A percentile compares a stretch with the other conserved stretches of the same genome.
Evolutionary conservation across 176 grass and related monocot genomes (phyloP).

Genomic region (Avena eriantha): DNA sequence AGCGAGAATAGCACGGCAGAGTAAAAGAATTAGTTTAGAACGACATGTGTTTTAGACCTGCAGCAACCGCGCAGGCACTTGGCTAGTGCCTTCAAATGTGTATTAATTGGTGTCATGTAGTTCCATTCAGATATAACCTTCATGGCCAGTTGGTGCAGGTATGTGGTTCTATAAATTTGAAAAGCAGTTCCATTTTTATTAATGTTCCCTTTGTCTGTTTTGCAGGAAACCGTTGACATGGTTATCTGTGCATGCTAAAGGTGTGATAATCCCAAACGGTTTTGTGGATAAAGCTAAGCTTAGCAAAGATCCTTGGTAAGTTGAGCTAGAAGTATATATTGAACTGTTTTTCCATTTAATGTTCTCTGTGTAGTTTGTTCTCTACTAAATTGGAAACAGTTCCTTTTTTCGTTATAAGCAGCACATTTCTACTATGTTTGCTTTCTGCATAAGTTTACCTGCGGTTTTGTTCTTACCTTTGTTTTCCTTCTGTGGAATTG

Average conservation of each 20-base stretch:
- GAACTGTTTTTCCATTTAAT: background rate
- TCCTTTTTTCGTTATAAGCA: background rate
- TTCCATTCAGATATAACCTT: conserved; percentile 17
- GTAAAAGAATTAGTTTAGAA: too few relatives aligned
- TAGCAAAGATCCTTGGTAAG: conserved; percentile 73
- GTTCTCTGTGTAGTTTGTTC: background rate
- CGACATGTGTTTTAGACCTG: too few relatives aligned
- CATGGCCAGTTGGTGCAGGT: background rate
- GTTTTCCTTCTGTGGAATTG: conserved; percentile 22
- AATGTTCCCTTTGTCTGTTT: conserved; percentile 23
- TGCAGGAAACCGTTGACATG: conserved; percentile 82
- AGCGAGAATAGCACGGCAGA: too few relatives aligned
- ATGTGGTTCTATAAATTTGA: conserved; percentile 11
- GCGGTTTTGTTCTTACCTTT: background rate
- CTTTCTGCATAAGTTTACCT: background rate
- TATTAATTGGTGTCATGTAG: background rate
- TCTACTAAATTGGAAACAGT: background rate
- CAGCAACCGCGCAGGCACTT: too few relatives aligned
- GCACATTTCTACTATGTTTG: background rate
- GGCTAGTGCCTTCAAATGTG: background rate
- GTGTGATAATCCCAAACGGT: conserved; percentile 55
- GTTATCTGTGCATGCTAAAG: conserved; percentile 88
- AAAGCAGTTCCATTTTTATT: conserved; percentile 7
- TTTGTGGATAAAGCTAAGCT: conserved; percentile 63
- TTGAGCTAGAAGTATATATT: conserved; percentile 20